Evolutionary conservation across 129 eudicot species (phyloP).

Genomic region (Dittrichia graveolens): DNA sequence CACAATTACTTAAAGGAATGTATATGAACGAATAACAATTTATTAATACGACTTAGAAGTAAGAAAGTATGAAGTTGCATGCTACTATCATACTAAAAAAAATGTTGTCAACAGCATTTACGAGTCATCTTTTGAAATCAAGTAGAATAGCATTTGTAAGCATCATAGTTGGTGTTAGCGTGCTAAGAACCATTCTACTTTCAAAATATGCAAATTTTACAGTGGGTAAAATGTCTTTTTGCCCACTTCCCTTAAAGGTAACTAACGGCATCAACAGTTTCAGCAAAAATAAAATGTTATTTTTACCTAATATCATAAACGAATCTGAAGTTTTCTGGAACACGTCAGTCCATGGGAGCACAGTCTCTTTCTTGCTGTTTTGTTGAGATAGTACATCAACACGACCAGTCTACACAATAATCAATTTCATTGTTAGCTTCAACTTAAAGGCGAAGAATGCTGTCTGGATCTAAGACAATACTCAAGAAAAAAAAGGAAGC

Average conservation of each 20-base stretch:
- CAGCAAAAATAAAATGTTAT: neutral
- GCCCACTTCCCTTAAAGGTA: neutral
- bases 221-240: conserved; percentile 10
- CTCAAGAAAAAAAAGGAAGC: neutral
- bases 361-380: conserved; percentile 55
- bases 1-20: conserved; percentile 17
- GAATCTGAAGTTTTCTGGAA: conserved; percentile 42
- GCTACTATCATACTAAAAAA: neutral
- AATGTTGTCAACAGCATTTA: neutral
- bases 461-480: neutral
- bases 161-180: conserved; percentile 5
- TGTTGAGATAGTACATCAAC: conserved; percentile 73
- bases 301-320: conserved; percentile 48
- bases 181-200: conserved; percentile 15
- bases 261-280: neutral
- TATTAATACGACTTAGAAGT: neutral
- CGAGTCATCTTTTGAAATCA: too few species aligned
- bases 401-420: conserved; percentile 75
- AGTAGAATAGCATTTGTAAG: neutral
- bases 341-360: conserved; percentile 80
- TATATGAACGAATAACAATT: neutral
- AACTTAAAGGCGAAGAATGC: neutral
- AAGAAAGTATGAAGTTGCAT: conserved; percentile 10
- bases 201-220: neutral
- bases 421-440: conserved; percentile 18